Base-by-base conservation (phyloP, 2,329 filamentous ascomycete genomes). In the Nemania bipapillata region DNA sequence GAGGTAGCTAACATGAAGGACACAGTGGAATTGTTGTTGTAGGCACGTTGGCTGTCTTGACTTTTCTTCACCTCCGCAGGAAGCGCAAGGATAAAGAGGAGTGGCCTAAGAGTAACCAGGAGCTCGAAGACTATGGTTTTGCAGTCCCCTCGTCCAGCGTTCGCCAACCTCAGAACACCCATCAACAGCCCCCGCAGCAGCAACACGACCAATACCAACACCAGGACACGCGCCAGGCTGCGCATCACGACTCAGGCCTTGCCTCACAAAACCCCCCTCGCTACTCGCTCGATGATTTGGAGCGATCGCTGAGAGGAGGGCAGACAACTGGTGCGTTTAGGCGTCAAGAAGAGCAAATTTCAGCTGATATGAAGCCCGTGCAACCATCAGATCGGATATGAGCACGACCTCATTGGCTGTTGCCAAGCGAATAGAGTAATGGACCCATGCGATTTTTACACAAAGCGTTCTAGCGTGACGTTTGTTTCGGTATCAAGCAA, bases 41-140 rank as follows among this genome's bases (percentile, higher is more conserved):
- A 20, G 66, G 54, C 12, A 70, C 73, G 5, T 6, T 74, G 37
- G 50, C 22, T 1, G 63, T 70, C 4, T 74, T 78, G 15, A 58
- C 66, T n/a, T 66, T 73, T 35, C 55, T 78, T 8, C 75, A 78
- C 62, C n/a, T 76, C 22, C 70, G 75, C 17, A 72, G 72, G 30
- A 65, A 75, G 58, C 70, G 72, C 20, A 63, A 37, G 20, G 77
- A 78, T 65, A 61, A 73, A 65, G 47, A 50, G 24, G 77, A 78
- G 49, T 78, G 75, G 73, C 71, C 73, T 47, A 77, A 77, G 73
- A 74, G 72, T 65, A 74, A 73, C 61, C 75, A 78, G 40, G 77
- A 78, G 56, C 72, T 78, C 37, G 77, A 78, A 17, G 77, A 77
- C 60, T 78, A 78, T 67, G 77, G 77, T 30, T 52, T 77, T 24